A percentile compares a stretch with the other conserved stretches of the same genome.
Conservation (phyloP, 371 early-diverging fungal genomes). For the Rhizopus microsporus region DNA sequence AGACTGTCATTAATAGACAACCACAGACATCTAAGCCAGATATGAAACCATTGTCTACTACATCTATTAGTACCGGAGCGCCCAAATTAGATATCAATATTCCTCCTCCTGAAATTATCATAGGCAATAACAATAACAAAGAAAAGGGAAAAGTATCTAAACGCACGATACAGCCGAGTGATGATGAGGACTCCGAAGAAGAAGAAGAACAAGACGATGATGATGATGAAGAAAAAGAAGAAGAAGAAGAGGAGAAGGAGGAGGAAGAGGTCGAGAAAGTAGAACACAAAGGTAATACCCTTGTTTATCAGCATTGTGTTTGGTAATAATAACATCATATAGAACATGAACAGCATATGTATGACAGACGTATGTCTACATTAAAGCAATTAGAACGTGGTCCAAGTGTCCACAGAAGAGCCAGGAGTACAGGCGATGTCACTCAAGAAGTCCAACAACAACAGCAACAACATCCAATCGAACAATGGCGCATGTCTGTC, state of each 20-base stretch:
- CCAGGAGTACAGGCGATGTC: constrained; percentile 29
- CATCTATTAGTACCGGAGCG: no score
- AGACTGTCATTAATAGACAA: constrained; percentile 1
- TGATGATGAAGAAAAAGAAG: constrained; percentile 11
- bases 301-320: not conserved
- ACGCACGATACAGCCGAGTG: constrained; percentile 20
- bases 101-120: not conserved
- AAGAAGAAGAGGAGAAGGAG: not conserved
- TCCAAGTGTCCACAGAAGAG: constrained; percentile 29
- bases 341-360: constrained; percentile 16
- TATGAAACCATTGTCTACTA: no score
- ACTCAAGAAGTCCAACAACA: constrained; percentile 1
- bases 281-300: not conserved
- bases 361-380: constrained; percentile 32
- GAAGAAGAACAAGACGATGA: constrained; percentile 8
- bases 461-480: constrained; percentile 10
- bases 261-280: not conserved
- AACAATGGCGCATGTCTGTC: constrained; percentile 28
- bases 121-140: not conserved
- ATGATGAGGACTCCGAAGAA: constrained; percentile 22
- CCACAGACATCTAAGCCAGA: not conserved
- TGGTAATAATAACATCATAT: constrained; percentile 3
- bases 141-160: constrained; percentile 15
- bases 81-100: not conserved
- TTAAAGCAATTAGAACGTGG: constrained; percentile 32